These are phyloP conservation scores for Aspergillus arachidicola DNA, from an alignment of 2,329 filamentous ascomycete genomes.

Conservation along the genomic window DNA sequence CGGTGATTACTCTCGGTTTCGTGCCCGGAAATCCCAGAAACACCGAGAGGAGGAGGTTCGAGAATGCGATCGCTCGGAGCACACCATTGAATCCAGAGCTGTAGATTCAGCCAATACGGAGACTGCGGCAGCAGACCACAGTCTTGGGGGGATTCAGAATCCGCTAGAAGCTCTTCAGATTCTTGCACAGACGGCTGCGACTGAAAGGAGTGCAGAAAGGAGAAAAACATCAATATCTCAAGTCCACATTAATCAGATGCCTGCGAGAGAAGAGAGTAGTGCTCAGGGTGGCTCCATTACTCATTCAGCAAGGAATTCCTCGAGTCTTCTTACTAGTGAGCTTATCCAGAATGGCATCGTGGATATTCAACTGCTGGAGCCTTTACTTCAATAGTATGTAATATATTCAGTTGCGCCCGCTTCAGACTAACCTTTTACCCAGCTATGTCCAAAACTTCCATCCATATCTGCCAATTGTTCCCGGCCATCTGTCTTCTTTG, in stretches of 20 bases:
- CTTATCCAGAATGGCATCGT: background rate
- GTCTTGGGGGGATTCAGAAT: conserved; percentile 1
- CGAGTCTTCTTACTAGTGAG: background rate
- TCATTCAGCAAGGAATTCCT: background rate
- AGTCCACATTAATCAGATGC: background rate
- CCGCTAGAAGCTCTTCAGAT: conserved; percentile 10
- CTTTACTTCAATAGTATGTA: background rate
- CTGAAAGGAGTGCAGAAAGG: background rate
- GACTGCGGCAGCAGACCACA: background rate
- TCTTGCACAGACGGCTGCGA: conserved; percentile 5
- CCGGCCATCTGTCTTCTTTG: background rate
- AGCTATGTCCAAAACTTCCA: conserved; percentile 8
- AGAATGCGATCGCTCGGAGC: background rate
- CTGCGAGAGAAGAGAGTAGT: background rate
- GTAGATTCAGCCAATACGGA: background rate
- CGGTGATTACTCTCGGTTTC: conserved; percentile 11
- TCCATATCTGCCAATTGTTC: conserved; percentile 14
- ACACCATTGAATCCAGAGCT: background rate
- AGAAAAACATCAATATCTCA: background rate
- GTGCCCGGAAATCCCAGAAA: background rate
- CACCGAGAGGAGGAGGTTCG: background rate
- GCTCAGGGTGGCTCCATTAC: background rate
- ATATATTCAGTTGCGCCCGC: no score
- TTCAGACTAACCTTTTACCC: background rate
- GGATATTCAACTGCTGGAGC: background rate